Conservation (phyloP, 441 rosid species). For the Pelargonium citronellum region DNA sequence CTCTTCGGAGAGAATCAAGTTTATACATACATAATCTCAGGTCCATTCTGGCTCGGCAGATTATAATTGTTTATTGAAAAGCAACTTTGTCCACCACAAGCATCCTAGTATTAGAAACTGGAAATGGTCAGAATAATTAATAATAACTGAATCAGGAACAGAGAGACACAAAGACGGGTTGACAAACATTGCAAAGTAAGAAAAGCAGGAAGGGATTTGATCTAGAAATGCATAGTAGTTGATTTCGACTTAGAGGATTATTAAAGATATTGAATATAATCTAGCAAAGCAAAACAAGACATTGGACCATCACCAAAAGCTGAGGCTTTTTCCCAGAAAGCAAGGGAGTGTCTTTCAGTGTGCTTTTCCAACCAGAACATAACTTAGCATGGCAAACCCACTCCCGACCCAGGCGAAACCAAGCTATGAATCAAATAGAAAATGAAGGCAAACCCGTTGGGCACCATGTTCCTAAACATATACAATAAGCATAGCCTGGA, state of each 20-base stretch:
- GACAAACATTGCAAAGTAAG: slow-evolving; percentile 2
- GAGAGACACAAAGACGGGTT: background rate
- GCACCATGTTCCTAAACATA: background rate
- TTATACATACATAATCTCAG: slow-evolving; percentile 66
- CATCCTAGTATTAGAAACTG: slow-evolving; percentile 48
- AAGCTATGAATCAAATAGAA: background rate
- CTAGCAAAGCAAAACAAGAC: background rate
- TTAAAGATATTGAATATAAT: background rate
- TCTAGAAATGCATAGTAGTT: slow-evolving; percentile 7
- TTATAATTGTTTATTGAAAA: slow-evolving; percentile 53
- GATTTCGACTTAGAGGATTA: background rate
- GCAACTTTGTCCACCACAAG: slow-evolving; percentile 70
- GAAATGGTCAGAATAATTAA: slow-evolving; percentile 20
- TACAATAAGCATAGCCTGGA: background rate
- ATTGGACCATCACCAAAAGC: background rate
- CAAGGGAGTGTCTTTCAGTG: background rate
- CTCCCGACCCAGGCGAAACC: background rate
- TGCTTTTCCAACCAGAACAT: background rate
- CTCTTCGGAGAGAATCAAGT: slow-evolving; percentile 18
- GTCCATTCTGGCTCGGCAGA: slow-evolving; percentile 33
- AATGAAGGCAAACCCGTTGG: background rate
- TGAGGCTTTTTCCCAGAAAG: background rate
- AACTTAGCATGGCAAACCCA: background rate
- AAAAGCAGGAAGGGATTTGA: background rate
- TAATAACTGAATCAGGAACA: background rate